phyloP scores from a whole-genome alignment of 805 yeast genomes.

The Peterozyma toletana region DNA sequence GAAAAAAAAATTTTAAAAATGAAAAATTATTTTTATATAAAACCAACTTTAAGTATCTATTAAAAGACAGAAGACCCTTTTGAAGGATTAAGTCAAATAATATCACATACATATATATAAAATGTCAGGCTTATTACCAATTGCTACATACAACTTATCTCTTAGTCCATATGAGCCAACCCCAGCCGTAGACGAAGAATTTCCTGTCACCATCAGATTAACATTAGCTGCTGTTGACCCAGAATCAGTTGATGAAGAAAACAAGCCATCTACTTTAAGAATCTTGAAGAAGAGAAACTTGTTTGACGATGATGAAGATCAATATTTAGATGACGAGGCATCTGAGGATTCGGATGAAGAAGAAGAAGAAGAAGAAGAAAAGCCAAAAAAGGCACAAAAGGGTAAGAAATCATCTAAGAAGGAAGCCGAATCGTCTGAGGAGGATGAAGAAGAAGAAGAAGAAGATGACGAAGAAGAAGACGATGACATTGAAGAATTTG shows the following conservation, averaged over 20 bases:
- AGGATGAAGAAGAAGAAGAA: conserved; percentile 42
- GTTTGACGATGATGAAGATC: conserved; percentile 34
- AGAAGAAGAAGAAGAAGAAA: conserved; percentile 24
- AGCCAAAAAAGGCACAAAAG: conserved; percentile 21
- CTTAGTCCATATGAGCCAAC: conserved; percentile 82
- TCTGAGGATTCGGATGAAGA: conserved; percentile 21
- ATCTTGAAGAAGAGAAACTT: conserved; percentile 63
- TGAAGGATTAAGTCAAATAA: background rate
- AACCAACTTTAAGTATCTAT: background rate
- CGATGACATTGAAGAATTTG: conserved; percentile 75
- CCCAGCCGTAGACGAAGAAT: conserved; percentile 79
- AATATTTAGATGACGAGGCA: conserved; percentile 14
- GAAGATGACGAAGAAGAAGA: conserved; percentile 58
- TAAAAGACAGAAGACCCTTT: no score
- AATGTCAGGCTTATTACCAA: conserved; percentile 74
- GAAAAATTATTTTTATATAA: background rate
- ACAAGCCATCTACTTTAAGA: conserved; percentile 84
- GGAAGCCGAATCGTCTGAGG: conserved; percentile 41
- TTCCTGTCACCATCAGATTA: conserved; percentile 83
- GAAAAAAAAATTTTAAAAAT: background rate
- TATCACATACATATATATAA: background rate
- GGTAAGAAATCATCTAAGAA: conserved; percentile 26
- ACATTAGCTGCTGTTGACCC: conserved; percentile 97
- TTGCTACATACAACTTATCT: conserved; percentile 81
- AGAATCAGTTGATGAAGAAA: conserved; percentile 71